Conservation (phyloP, 495 filamentous ascomycete genomes). For the Chaetomidium leptoderma region DNA sequence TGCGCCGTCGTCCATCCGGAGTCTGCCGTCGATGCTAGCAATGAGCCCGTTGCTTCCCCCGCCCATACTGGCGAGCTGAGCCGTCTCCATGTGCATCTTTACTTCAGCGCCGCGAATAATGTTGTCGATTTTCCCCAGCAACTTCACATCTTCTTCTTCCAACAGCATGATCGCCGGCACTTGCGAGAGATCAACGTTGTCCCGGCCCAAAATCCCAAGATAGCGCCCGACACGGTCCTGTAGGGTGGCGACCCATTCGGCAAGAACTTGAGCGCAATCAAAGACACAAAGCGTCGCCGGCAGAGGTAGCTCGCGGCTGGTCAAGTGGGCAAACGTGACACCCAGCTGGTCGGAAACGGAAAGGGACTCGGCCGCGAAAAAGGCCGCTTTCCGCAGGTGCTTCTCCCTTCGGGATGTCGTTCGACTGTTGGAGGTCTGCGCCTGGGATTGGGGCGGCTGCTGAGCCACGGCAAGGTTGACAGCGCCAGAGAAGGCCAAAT, state of each 20-base stretch:
- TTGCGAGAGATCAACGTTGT: slow-evolving; percentile 69
- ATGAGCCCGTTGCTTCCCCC: slow-evolving; percentile 26
- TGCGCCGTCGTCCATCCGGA: slow-evolving; percentile 57
- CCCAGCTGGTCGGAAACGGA: slow-evolving; percentile 84
- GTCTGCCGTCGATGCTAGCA: slow-evolving; percentile 48
- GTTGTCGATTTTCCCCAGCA: slow-evolving; percentile 78
- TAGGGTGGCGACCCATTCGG: slow-evolving; percentile 92
- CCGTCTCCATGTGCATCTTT: slow-evolving; percentile 64
- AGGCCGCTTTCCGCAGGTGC: slow-evolving; percentile 88
- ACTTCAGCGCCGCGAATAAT: slow-evolving; percentile 73
- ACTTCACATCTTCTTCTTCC: slow-evolving; percentile 86
- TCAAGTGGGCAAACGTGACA: slow-evolving; percentile 80
- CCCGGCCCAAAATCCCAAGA: slow-evolving; percentile 78
- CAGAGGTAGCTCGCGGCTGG: slow-evolving; percentile 83
- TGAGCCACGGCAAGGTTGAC: slow-evolving; percentile 25
- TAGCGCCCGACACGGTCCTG: slow-evolving; percentile 91
- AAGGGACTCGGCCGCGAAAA: slow-evolving; percentile 90
- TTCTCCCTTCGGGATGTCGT: slow-evolving; percentile 60
- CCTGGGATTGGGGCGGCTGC: slow-evolving; percentile 24
- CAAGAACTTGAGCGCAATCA: slow-evolving; percentile 94
- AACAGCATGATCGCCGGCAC: slow-evolving; percentile 84
- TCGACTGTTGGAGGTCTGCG: slow-evolving; percentile 29
- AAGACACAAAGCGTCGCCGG: slow-evolving; percentile 91
- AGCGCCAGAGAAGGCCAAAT: slow-evolving; percentile 25
- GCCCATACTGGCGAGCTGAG: slow-evolving; percentile 10